A percentile compares a stretch with the other conserved stretches of the same genome.
phyloP scores from a whole-genome alignment of 257 asterid genomes.

The Petunia secreta region DNA sequence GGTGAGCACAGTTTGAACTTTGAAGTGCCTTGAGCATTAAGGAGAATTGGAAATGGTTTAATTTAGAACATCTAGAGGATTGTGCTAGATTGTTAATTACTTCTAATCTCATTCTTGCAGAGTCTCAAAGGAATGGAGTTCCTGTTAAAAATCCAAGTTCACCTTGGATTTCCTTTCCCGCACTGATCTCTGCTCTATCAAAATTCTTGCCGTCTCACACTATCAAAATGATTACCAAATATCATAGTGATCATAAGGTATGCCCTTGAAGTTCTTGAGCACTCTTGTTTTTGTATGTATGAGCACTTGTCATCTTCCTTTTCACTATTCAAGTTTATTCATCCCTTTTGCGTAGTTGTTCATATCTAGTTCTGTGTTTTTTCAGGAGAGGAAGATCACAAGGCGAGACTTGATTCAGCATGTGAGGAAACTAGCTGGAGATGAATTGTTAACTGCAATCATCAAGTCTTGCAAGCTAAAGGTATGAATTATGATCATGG shows the following conservation, averaged over 20 bases:
- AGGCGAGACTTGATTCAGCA: slow-evolving; percentile 37
- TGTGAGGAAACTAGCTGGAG: slow-evolving; percentile 43
- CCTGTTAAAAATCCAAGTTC: slow-evolving; percentile 36
- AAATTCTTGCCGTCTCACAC: slow-evolving; percentile 32
- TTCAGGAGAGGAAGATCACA: slow-evolving; percentile 39
- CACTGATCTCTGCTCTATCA: slow-evolving; percentile 38
- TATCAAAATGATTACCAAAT: slow-evolving; percentile 33
- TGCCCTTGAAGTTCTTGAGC: not conserved
- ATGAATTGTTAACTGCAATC: slow-evolving; percentile 30
- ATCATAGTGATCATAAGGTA: slow-evolving; percentile 35
- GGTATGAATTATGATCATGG: slow-evolving; percentile 22
- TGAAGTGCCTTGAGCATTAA: not conserved
- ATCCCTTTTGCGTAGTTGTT: not conserved
- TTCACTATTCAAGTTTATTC: too few species aligned
- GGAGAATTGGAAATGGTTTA: not conserved
- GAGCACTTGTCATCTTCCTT: too few species aligned
- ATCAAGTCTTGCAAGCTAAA: slow-evolving; percentile 40
- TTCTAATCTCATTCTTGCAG: not conserved
- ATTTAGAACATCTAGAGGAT: not conserved
- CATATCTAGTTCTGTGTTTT: not conserved
- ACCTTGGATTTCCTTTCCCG: slow-evolving; percentile 45
- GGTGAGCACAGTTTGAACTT: slow-evolving; percentile 21
- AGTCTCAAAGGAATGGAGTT: slow-evolving; percentile 12
- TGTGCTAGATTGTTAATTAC: slow-evolving; percentile 18
- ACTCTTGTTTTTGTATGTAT: not conserved